phyloP scores from a whole-genome alignment of 176 grass and related monocot genomes.

The Oryza officinalis region DNA sequence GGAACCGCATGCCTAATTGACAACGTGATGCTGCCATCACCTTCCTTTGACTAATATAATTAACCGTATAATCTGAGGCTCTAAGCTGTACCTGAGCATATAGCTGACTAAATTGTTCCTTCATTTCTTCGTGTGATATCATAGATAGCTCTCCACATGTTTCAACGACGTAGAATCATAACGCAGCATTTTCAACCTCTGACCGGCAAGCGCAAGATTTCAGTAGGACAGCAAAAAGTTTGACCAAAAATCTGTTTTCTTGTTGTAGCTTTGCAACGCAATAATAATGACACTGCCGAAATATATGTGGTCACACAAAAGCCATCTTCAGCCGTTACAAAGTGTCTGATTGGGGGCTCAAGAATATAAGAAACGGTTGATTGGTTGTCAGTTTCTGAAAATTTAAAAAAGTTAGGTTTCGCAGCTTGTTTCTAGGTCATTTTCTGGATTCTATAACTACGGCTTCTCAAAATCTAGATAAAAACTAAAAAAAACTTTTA shows the following conservation, averaged over 20 bases:
- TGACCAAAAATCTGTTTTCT: background rate
- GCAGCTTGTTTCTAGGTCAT: too few relatives aligned
- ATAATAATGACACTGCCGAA: background rate
- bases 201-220: background rate
- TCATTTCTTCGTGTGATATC: background rate
- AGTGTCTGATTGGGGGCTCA: too few relatives aligned
- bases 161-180: background rate
- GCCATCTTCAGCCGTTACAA: background rate
- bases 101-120: background rate
- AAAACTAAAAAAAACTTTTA: too few relatives aligned
- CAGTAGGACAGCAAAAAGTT: background rate
- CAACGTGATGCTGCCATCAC: background rate
- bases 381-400: too few relatives aligned
- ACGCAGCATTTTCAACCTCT: background rate
- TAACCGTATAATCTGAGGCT: background rate
- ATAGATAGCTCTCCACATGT: background rate
- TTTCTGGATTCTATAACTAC: too few relatives aligned
- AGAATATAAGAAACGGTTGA: too few relatives aligned
- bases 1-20: background rate
- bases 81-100: background rate
- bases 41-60: background rate
- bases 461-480: too few relatives aligned
- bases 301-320: background rate
- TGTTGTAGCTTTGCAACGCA: background rate
- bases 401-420: too few relatives aligned